phyloP scores from a whole-genome alignment of 768 basidiomycete species.

The Hericium rajendrae region DNA sequence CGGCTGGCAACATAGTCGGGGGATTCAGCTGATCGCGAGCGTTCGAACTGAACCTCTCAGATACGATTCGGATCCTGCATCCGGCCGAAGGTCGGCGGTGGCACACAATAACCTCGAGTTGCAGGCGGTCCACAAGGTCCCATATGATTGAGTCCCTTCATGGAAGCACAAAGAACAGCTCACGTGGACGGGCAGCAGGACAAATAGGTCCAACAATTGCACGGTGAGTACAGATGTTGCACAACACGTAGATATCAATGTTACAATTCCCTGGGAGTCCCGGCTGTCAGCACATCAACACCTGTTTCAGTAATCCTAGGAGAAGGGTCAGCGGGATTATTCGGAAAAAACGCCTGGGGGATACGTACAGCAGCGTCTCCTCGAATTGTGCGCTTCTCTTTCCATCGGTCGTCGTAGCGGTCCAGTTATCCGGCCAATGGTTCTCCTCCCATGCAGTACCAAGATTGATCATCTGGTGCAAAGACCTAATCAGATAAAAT shows the following conservation, averaged over 20 bases:
- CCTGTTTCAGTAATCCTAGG: slow-evolving; percentile 85
- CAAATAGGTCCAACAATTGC: not conserved
- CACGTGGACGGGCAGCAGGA: not conserved
- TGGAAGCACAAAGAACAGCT: not conserved
- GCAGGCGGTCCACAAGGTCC: not conserved
- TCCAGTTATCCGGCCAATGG: slow-evolving; percentile 96
- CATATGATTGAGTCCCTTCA: not conserved
- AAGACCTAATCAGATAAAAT: slow-evolving; percentile 6
- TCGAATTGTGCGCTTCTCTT: slow-evolving; percentile 94
- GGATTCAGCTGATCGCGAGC: not conserved
- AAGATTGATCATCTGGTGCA: slow-evolving; percentile 79
- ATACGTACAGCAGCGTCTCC: slow-evolving; percentile 83
- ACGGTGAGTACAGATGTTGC: not conserved
- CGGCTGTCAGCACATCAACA: slow-evolving; percentile 77
- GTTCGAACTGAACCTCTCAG: not conserved
- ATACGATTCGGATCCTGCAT: not conserved
- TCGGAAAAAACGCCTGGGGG: not conserved
- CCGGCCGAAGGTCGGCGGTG: not conserved
- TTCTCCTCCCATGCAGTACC: slow-evolving; percentile 67
- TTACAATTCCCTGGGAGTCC: slow-evolving; percentile 25
- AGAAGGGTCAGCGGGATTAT: slow-evolving; percentile 1
- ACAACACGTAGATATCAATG: slow-evolving; percentile 1
- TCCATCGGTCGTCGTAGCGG: slow-evolving; percentile 87
- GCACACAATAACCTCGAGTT: not conserved
- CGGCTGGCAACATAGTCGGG: not conserved